Percentiles rank a stretch among this genome's conserved stretches.
Conservation (phyloP, 2,329 filamentous ascomycete genomes). For the Hysterium pulicare region DNA sequence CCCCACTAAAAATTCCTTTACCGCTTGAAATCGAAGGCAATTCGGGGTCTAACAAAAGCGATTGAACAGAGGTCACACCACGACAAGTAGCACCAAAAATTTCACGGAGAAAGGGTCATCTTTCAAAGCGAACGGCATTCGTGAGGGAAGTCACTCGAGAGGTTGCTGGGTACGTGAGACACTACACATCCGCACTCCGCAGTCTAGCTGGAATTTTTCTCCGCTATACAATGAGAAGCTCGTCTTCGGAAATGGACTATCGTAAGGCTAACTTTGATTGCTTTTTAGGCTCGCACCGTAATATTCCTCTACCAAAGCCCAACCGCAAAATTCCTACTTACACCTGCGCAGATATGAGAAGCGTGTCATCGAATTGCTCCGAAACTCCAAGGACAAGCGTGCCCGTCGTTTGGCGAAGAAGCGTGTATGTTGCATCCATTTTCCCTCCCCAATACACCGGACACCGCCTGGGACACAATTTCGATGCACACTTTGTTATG, state of each 20-base stretch:
- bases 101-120: slow-evolving; percentile 82
- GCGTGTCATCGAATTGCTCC: slow-evolving; percentile 97
- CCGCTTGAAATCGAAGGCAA: slow-evolving; percentile 4
- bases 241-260: too few relatives aligned
- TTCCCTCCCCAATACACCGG: slow-evolving; percentile 1
- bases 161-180: slow-evolving; percentile 76
- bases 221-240: too few relatives aligned
- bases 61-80: slow-evolving; percentile 48
- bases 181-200: too few relatives aligned
- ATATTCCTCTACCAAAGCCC: slow-evolving; percentile 5
- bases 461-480: slow-evolving; percentile 2
- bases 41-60: slow-evolving; percentile 18
- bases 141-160: slow-evolving; percentile 98
- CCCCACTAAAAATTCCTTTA: slow-evolving; percentile 10
- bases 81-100: slow-evolving; percentile 49
- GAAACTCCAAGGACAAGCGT: slow-evolving; percentile 99
- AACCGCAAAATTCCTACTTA: too few relatives aligned
- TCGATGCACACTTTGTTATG: too few relatives aligned
- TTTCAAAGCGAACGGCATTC: slow-evolving; percentile 96
- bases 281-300: slow-evolving; percentile 41
- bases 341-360: slow-evolving; percentile 65
- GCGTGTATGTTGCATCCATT: slow-evolving; percentile 63
- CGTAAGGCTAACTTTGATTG: too few relatives aligned
- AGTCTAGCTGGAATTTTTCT: too few relatives aligned
- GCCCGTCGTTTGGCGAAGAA: slow-evolving; percentile 99